Evolutionary conservation across 192 early-diverging fungal genomes (phyloP).

Genomic region (Funneliformis geosporum): DNA sequence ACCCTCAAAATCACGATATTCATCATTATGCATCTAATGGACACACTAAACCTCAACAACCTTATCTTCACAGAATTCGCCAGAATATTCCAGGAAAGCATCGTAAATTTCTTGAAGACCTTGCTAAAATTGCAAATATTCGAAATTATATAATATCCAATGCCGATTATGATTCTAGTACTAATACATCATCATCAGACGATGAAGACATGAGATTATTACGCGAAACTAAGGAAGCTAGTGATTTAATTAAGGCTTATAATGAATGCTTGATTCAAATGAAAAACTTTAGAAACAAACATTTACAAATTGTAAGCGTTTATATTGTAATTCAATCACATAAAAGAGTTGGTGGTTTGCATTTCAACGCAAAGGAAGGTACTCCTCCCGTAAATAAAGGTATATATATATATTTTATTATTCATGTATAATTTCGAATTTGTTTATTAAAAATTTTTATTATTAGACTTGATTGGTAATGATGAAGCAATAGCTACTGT

Average conservation of each 20-base stretch:
- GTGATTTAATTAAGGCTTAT: constrained; percentile 64
- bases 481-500: neutral
- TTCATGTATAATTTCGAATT: too few species aligned
- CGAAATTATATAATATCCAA: constrained; percentile 59
- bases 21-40: neutral
- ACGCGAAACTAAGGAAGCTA: constrained; percentile 27
- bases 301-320: constrained; percentile 88
- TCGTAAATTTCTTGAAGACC: constrained; percentile 81
- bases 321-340: constrained; percentile 88
- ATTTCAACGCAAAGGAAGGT: constrained; percentile 31
- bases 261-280: constrained; percentile 81
- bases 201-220: constrained; percentile 26
- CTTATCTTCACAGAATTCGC: constrained; percentile 86
- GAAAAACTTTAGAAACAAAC: constrained; percentile 85
- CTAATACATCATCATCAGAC: constrained; percentile 11
- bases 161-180: constrained; percentile 34
- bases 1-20: neutral
- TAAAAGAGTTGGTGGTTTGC: constrained; percentile 62
- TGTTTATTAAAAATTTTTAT: neutral
- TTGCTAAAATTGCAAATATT: constrained; percentile 65
- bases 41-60: constrained; percentile 57
- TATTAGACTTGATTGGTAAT: neutral
- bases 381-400: constrained; percentile 6
- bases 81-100: constrained; percentile 89
- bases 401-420: neutral